Base-by-base conservation (phyloP, 2,329 filamentous ascomycete species). In the Aspergillus flavus region DNA sequence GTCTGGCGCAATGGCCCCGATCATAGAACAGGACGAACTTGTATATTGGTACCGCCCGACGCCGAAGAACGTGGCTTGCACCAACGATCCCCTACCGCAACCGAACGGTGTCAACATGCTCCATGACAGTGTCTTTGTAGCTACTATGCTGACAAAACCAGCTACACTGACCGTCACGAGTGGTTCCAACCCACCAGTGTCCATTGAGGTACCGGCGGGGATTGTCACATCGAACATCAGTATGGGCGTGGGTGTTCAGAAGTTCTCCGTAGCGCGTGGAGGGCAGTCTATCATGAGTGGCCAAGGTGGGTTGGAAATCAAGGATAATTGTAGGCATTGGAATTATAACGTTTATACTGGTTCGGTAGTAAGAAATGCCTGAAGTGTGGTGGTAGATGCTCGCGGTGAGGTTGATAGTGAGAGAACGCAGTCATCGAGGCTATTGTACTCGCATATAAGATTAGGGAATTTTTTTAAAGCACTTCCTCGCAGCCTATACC, bases 301-400 rank as follows among this genome's bases (percentile, higher is more conserved):
- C 6, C 11, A 26, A 63, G 56, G 72, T 65, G 69, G 0, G 41
- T 73, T 41, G 61, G 64, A 65, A 7, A 69, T 77, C 34, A 61
- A 66, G 43, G 63, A 73, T 46, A 66, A 57, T 1, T 76, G 74
- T 53, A 61, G 68, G 28, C 64, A 64, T 45, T 77, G 76, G 58
- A 77, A 77, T 34, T 76, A 71, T 61, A 77, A 77, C 66, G 74
- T 74, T 12, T 76, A 75, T 63, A 71, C 75, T 16, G 75, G 75
- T 12, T 57, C 58, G 7, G 7, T 41, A 10, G 39, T 19, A n/a
- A n/a, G 9, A 10, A 5, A n/a, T 6, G 16, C 1, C 9, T 41
- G 14, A 9, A 19, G 6, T 14, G 5, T 14, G 34, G 5, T 14
- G 34, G 34, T 36, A 14, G 4, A 16, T 16, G 1, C 4, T 16